Base-by-base conservation (phyloP, 192 early-diverging fungal genomes). In the Rhizophagus sp. region DNA sequence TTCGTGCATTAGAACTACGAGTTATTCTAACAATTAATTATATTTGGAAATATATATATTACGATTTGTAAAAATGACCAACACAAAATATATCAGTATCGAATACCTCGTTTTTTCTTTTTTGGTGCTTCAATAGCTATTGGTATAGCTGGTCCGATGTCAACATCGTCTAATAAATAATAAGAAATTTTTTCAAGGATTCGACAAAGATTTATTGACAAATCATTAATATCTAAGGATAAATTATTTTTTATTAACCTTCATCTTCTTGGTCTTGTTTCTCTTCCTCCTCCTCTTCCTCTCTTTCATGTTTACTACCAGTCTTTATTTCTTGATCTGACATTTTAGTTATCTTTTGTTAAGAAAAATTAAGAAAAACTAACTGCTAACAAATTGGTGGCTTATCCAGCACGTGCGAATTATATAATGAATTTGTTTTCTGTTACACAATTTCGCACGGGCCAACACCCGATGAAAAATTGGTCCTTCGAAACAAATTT, bases 1-100 rank as follows among this genome's bases (percentile, higher is more conserved):
- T 82, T 98, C 96, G 79, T 96, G 89, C 3, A 86, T 79, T n/a
- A 89, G 68, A 50, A 83, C 89, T 91, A 75, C 19, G 8, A 17
- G 6, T 25, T 19, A 34, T 41, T 41, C 12, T 66, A 66, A 47
- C 2, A 47, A 47, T 47, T 47, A 24, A 30, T 27, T 41, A 25
- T 9, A 27, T 47, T 19, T 9, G 13, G 30, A 34, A 39, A 66
- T 27, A 52, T 15, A 73, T 10, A 52, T 15, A 73, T n/a, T n/a
- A 50, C 25, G 12, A 22, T 41, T 44, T 33, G 27, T 22, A 19
- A 65, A 30, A 73, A 67, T 11, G 13, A 36, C 2, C 0, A 50
- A 63, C 15, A 6, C n/a, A 80, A 22, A 63, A n/a, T 9, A 66
- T 24, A 22, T 39, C 2, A 24, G 15, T 11, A 47, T 22, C 24